Percentiles rank a stretch among this genome's conserved stretches.
These are phyloP conservation scores for Candida khao-thaluensis DNA, from an alignment of 805 yeast genomes.

Conservation along the genomic window DNA sequence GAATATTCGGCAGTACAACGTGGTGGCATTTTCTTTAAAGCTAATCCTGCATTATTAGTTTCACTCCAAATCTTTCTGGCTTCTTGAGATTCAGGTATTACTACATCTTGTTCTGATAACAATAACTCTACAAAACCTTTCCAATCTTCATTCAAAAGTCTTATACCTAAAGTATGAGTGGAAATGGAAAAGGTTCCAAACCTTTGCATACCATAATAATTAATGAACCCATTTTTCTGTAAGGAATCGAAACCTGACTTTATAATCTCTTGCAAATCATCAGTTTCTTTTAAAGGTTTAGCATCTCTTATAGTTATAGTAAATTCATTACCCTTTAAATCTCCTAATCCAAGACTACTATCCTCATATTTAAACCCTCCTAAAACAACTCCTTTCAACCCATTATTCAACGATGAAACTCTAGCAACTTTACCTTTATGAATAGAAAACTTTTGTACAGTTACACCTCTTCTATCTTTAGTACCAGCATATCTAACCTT, in stretches of 20 bases:
- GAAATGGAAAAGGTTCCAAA: conserved; percentile 95
- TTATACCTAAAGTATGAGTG: conserved; percentile 81
- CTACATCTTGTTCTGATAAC: conserved; percentile 81
- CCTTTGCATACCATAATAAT: conserved; percentile 97
- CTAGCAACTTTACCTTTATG: conserved; percentile 71
- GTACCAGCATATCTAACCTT: conserved; percentile 87
- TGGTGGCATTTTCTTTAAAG: conserved; percentile 79
- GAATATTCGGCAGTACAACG: conserved; percentile 83
- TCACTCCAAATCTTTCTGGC: conserved; percentile 82
- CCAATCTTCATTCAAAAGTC: conserved; percentile 72
- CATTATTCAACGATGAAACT: conserved; percentile 70
- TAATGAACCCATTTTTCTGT: conserved; percentile 73
- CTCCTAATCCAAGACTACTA: conserved; percentile 69
- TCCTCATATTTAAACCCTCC: conserved; percentile 77
- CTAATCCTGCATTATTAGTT: conserved; percentile 60
- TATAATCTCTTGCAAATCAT: conserved; percentile 43
- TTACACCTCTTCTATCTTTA: conserved; percentile 93
- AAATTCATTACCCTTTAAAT: conserved; percentile 85
- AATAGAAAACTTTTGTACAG: conserved; percentile 78
- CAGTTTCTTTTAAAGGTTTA: conserved; percentile 31
- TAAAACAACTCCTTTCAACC: conserved; percentile 70
- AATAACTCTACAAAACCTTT: conserved; percentile 74
- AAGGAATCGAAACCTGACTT: conserved; percentile 56
- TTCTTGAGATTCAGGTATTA: conserved; percentile 76
- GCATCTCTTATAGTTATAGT: conserved; percentile 80